Conservation (phyloP, 495 filamentous ascomycete species). For the Sabuloglossum arenarium region DNA sequence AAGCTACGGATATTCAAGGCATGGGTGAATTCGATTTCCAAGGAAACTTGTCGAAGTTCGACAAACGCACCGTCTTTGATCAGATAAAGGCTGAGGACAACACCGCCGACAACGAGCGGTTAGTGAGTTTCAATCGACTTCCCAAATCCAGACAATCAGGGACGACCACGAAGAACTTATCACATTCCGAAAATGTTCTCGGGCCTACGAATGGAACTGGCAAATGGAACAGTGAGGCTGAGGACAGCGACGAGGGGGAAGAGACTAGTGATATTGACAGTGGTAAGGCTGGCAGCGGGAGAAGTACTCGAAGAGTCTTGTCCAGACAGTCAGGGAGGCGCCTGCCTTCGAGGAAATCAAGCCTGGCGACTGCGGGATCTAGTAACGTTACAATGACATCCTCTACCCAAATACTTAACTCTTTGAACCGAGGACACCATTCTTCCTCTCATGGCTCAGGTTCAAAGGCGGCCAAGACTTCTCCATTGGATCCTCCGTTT, state of each 20-base stretch:
- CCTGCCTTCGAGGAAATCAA: conserved; percentile 42
- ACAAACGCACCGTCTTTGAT: conserved; percentile 75
- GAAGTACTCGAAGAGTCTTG: conserved; percentile 29
- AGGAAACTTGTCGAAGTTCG: conserved; percentile 73
- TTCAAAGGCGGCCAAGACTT: conserved; percentile 17
- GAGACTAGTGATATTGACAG: conserved; percentile 26
- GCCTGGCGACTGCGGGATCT: conserved; percentile 18
- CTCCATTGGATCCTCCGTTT: conserved; percentile 20
- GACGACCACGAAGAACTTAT: conserved; percentile 71
- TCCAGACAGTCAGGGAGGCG: conserved; percentile 26
- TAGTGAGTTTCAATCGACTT: conserved; percentile 73
- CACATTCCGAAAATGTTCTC: conserved; percentile 82
- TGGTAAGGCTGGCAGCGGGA: conserved; percentile 33
- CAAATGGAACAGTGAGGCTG: conserved; percentile 48
- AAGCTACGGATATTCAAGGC: conserved; percentile 93
- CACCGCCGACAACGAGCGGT: conserved; percentile 67
- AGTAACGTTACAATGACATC: conserved; percentile 11
- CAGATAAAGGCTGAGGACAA: conserved; percentile 73
- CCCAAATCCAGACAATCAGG: conserved; percentile 51
- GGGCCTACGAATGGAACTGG: conserved; percentile 26
- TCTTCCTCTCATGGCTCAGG: conserved; percentile 11
- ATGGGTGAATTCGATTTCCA: conserved; percentile 86
- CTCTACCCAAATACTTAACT: conserved; percentile 10
- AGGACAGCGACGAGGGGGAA: conserved; percentile 34
- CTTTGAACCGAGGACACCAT: neutral